Base-by-base conservation (phyloP, 2,329 filamentous ascomycete genomes). In the Fusarium euwallaceae region DNA sequence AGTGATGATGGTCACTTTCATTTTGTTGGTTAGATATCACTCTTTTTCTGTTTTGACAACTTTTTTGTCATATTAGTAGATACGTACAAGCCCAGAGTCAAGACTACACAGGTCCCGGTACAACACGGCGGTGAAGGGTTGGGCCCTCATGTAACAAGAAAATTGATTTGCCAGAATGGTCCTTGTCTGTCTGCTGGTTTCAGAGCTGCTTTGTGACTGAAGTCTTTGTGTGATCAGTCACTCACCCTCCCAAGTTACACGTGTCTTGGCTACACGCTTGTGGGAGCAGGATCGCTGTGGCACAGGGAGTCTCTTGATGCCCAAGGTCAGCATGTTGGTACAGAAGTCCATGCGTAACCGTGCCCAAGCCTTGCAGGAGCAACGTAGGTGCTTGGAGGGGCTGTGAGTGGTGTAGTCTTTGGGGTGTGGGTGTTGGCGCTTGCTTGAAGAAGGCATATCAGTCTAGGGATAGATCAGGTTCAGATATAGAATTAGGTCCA, bases 11-110 rank as follows among this genome's bases (percentile, higher is more conserved):
- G 48, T 45, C 22, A 29, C 24, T 36, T 56, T 41, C 22, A 59
- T 37, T 37, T 37, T 64, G 56, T 45, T 43, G 45, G 32, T n/a
- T 74, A 74, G 72, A 75, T 74, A 70, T 63, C 58, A 70, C 72
- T 73, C 65, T 72, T 61, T 60, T 29, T 53, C 24, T 69, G 14
- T 29, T 24, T 66, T 39, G 36, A 39, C 36, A 37, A 53, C 27
- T 29, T 29, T 29, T 24, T 56, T 51, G 20, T 48, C 62, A 55
- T 70, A 66, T 48, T 74, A 75, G 69, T 74, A 75, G 69, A 74
- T 75, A 67, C 53, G 12, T 62, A 43, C 70, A 43, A 73, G 10
- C 29, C 14, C 27, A 48, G 8, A 14, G 8, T 20, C 17, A 10
- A 39, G 32, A 17, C 32, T 58, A 32, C 32, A 37, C 24, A 29